These are phyloP conservation scores for Gossypium anomalum DNA, from an alignment of 345 rosid genomes.

Conservation along the genomic window DNA sequence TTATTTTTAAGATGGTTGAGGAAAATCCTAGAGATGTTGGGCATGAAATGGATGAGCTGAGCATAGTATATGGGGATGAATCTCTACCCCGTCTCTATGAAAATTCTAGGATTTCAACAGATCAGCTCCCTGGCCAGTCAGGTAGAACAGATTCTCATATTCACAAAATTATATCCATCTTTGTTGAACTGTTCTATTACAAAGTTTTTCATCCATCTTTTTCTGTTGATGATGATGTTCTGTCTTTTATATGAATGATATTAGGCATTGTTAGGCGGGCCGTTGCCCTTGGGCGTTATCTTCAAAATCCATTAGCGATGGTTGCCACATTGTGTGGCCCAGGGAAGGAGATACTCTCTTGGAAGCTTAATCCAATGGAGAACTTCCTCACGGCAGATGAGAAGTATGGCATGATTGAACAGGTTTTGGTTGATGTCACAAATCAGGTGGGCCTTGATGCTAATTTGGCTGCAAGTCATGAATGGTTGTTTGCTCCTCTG, in stretches of 20 bases:
- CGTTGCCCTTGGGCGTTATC: conserved; percentile 90
- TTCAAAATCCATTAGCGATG: conserved; percentile 97
- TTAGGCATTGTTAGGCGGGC: conserved; percentile 89
- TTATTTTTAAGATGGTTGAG: conserved; percentile 96
- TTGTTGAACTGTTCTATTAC: background rate
- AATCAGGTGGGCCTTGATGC: conserved; percentile 95
- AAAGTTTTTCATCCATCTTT: background rate
- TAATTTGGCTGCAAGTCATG: conserved; percentile 85
- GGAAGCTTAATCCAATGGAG: conserved; percentile 84
- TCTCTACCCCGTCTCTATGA: conserved; percentile 89
- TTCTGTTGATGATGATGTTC: background rate
- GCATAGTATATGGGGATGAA: conserved; percentile 89
- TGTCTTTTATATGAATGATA: conserved; percentile 7
- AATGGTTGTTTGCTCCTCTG: conserved; percentile 89
- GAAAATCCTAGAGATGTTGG: conserved; percentile 98
- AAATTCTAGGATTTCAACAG: conserved; percentile 87
- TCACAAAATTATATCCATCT: background rate
- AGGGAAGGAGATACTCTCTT: conserved; percentile 86
- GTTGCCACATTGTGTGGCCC: conserved; percentile 91
- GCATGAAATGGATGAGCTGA: conserved; percentile 91
- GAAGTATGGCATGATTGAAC: conserved; percentile 86
- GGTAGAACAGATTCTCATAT: conserved; percentile 35
- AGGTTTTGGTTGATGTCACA: conserved; percentile 87
- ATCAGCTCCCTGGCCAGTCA: conserved; percentile 80
- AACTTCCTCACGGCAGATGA: conserved; percentile 77